Evolutionary conservation across 768 basidiomycete genomes (phyloP).

Genomic region (Lyophyllum atratum): DNA sequence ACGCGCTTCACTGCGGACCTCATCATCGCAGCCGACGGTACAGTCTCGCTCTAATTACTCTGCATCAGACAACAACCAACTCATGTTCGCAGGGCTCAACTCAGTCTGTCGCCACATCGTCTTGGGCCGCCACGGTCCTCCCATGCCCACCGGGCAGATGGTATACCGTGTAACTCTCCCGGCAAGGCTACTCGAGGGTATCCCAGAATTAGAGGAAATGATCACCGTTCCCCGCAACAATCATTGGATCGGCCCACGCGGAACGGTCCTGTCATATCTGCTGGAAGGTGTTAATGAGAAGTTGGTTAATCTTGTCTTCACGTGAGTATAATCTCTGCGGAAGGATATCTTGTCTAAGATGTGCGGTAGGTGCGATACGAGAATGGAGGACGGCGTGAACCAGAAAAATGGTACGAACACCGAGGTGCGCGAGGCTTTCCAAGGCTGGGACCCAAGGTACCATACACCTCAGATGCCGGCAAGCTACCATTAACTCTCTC

Average conservation of each 20-base stretch:
- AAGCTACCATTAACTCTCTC: neutral
- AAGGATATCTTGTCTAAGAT: neutral
- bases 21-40: neutral
- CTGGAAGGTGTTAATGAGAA: neutral
- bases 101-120: neutral
- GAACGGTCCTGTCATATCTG: neutral
- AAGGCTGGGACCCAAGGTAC: neutral
- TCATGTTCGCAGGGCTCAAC: neutral
- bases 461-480: neutral
- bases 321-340: neutral
- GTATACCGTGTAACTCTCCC: neutral
- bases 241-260: neutral
- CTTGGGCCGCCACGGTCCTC: neutral
- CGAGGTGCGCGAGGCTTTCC: neutral
- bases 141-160: neutral
- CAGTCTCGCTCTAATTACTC: neutral
- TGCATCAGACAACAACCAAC: neutral
- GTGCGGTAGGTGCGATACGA: neutral
- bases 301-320: neutral
- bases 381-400: neutral
- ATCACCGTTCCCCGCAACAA: neutral
- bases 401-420: neutral
- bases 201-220: neutral
- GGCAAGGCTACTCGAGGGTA: neutral
- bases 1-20: neutral